These are phyloP conservation scores for Ilex aquifolium DNA, from an alignment of 257 asterid species.

Conservation along the genomic window DNA sequence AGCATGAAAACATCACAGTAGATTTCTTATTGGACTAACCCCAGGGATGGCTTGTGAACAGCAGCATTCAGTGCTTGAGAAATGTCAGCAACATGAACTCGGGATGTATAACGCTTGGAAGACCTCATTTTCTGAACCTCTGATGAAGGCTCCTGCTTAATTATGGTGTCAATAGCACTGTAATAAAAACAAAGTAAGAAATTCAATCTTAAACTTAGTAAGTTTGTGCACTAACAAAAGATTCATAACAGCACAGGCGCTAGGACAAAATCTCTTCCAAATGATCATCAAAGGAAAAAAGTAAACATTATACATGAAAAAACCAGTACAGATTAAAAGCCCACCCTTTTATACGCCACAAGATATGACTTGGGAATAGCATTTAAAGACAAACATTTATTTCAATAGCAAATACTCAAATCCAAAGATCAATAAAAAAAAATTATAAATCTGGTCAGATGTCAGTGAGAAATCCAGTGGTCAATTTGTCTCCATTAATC, in stretches of 20 bases:
- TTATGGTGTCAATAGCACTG: conserved; percentile 89
- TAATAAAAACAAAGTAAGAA: not conserved
- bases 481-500: not conserved
- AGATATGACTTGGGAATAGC: not conserved
- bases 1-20: too few relatives aligned
- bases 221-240: conserved; percentile 1
- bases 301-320: not conserved
- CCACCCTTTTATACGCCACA: not conserved
- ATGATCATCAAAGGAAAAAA: not conserved
- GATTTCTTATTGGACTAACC: conserved; percentile 28
- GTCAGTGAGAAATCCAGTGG: not conserved
- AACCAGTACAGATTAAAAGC: not conserved
- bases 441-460: not conserved
- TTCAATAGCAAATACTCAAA: not conserved
- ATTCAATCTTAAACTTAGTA: not conserved
- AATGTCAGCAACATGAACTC: conserved; percentile 83
- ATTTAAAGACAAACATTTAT: not conserved
- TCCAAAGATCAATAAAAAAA: not conserved
- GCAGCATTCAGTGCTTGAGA: conserved; percentile 81
- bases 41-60: conserved; percentile 44
- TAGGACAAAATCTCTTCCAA: too few relatives aligned
- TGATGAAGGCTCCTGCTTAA: conserved; percentile 56
- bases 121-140: conserved; percentile 51
- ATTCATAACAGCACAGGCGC: not conserved
- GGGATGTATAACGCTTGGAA: conserved; percentile 55